phyloP scores from a whole-genome alignment of 208 protist genomes.

The Acanthamoeba sp. region DNA sequence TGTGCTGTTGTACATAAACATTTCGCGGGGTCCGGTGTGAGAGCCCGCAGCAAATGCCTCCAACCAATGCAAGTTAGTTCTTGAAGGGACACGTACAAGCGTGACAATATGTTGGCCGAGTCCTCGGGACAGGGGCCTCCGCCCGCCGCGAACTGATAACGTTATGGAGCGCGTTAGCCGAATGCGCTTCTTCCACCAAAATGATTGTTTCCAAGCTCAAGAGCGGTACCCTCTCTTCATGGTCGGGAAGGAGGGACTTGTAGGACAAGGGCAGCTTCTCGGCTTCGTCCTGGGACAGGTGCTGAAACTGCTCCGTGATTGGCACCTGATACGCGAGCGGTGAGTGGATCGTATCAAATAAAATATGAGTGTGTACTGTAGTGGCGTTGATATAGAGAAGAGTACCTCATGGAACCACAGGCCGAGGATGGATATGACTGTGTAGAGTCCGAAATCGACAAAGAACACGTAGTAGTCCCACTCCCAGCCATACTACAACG shows the following conservation, averaged over 20 bases:
- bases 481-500: background rate
- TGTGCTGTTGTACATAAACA: background rate
- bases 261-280: background rate
- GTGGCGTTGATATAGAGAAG: background rate
- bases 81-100: constrained; percentile 2
- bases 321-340: background rate
- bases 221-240: background rate
- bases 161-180: background rate
- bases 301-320: background rate
- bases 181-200: background rate
- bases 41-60: background rate
- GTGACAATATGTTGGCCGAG: constrained; percentile 48
- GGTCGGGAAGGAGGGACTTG: background rate
- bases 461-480: constrained; percentile 66
- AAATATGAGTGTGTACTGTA: too few relatives aligned
- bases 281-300: background rate
- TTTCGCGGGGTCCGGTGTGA: too few relatives aligned
- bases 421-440: constrained; percentile 47
- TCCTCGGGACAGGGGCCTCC: constrained; percentile 18
- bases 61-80: background rate
- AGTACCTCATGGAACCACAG: constrained; percentile 24
- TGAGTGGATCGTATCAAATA: background rate
- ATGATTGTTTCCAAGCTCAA: background rate
- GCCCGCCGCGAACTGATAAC: background rate
- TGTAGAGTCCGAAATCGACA: background rate